Conservation (phyloP, 495 filamentous ascomycete genomes). For the Hypoxylon rickii region DNA sequence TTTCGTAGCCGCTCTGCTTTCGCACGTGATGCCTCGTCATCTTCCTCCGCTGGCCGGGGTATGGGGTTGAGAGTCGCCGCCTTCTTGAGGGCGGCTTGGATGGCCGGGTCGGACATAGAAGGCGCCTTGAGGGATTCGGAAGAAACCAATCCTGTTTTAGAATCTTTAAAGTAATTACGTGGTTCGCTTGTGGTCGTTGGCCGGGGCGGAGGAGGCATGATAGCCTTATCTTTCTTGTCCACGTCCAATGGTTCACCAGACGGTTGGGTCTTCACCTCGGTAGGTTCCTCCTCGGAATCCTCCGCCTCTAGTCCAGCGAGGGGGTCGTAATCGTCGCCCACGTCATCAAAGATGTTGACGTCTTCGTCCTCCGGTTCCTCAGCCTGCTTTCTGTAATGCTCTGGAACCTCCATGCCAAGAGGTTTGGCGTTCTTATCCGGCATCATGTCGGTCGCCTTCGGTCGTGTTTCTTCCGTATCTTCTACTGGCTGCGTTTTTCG, state of each 20-base stretch:
- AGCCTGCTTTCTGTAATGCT: conserved; percentile 52
- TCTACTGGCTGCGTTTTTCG: conserved; percentile 52
- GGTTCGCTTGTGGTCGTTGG: conserved; percentile 34
- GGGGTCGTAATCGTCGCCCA: conserved; percentile 85
- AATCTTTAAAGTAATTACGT: conserved; percentile 66
- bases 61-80: conserved; percentile 72
- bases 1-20: conserved; percentile 69
- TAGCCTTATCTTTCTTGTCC: conserved; percentile 32
- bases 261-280: conserved; percentile 40
- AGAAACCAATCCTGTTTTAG: conserved; percentile 48
- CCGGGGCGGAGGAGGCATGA: conserved; percentile 52
- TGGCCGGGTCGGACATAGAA: conserved; percentile 71
- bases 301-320: conserved; percentile 70
- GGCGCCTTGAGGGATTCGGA: conserved; percentile 54
- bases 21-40: conserved; percentile 46
- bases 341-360: conserved; percentile 83
- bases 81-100: conserved; percentile 83
- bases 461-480: conserved; percentile 37
- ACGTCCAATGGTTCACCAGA: conserved; percentile 24
- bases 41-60: conserved; percentile 48
- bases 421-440: conserved; percentile 68
- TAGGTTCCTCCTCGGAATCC: conserved; percentile 51
- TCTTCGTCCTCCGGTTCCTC: conserved; percentile 66
- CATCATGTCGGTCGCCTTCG: conserved; percentile 56
- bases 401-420: conserved; percentile 79